phyloP scores from a whole-genome alignment of 495 filamentous ascomycete species.

The Beverwykella pulmonaria region DNA sequence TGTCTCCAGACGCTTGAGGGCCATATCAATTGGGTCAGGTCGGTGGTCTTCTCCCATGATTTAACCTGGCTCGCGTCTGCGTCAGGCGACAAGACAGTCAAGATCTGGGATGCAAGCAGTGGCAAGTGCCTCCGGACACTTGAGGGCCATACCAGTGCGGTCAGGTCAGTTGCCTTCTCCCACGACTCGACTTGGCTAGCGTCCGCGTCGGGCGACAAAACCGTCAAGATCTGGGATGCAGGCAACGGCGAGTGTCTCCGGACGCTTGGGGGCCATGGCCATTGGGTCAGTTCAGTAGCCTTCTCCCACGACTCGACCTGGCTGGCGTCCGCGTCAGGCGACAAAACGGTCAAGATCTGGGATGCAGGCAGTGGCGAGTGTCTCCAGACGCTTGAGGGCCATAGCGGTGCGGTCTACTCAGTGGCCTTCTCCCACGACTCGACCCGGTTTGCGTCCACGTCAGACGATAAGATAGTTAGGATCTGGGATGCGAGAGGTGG shows the following conservation, averaged over 20 bases:
- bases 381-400: too few species aligned
- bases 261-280: background rate
- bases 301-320: too few species aligned
- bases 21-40: background rate
- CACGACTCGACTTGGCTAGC: background rate
- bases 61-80: background rate
- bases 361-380: too few species aligned
- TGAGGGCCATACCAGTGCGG: background rate
- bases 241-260: background rate
- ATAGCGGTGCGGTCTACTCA: too few species aligned
- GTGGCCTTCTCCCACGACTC: too few species aligned
- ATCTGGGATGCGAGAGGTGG: too few species aligned
- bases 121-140: background rate
- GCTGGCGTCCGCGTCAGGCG: too few species aligned
- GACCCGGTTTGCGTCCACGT: too few species aligned
- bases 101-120: constrained; percentile 8
- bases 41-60: background rate
- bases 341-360: too few species aligned
- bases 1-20: background rate
- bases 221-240: background rate
- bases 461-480: too few species aligned
- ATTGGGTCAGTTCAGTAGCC: too few species aligned
- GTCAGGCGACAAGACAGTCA: constrained; percentile 1
- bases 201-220: background rate
- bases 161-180: background rate